Evolutionary conservation across 2,329 filamentous ascomycete genomes (phyloP).

Genomic region (Trichophyton simii): DNA sequence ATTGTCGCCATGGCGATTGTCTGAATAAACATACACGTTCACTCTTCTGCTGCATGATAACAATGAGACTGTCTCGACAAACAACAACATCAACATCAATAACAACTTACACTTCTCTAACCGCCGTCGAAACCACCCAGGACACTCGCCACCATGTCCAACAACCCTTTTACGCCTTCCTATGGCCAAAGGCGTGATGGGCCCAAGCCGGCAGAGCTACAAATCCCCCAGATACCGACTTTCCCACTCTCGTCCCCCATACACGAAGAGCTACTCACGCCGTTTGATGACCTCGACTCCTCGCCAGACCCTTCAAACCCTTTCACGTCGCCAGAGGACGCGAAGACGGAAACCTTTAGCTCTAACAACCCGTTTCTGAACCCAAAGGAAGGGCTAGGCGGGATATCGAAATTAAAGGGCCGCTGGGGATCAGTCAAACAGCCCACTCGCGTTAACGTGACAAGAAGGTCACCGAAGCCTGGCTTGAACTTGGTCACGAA

Average conservation of each 20-base stretch:
- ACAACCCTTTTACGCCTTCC: slow-evolving; percentile 4
- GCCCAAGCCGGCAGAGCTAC: not conserved
- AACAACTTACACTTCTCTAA: not conserved
- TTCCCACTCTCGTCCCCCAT: slow-evolving; percentile 36
- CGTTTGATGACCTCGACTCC: slow-evolving; percentile 22
- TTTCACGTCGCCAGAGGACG: slow-evolving; percentile 23
- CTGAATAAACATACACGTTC: not conserved
- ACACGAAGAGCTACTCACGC: slow-evolving; percentile 30
- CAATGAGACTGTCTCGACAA: not conserved
- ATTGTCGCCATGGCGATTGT: not conserved
- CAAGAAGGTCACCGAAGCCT: slow-evolving; percentile 20
- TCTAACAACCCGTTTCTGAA: not conserved
- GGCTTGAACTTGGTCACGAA: slow-evolving; percentile 34
- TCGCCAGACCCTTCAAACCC: slow-evolving; percentile 20
- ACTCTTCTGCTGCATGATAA: not conserved
- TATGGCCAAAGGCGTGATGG: not conserved
- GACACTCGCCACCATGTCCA: slow-evolving; percentile 1
- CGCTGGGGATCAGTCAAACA: not conserved
- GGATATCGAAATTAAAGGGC: slow-evolving; percentile 1
- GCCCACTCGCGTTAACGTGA: not conserved
- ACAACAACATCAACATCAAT: not conserved
- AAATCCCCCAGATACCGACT: slow-evolving; percentile 23
- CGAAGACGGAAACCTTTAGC: slow-evolving; percentile 2
- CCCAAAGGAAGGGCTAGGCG: not conserved
- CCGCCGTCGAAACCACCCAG: not conserved